Base-by-base conservation (phyloP, 176 grass and related monocot species). In the Oryza nivara region DNA sequence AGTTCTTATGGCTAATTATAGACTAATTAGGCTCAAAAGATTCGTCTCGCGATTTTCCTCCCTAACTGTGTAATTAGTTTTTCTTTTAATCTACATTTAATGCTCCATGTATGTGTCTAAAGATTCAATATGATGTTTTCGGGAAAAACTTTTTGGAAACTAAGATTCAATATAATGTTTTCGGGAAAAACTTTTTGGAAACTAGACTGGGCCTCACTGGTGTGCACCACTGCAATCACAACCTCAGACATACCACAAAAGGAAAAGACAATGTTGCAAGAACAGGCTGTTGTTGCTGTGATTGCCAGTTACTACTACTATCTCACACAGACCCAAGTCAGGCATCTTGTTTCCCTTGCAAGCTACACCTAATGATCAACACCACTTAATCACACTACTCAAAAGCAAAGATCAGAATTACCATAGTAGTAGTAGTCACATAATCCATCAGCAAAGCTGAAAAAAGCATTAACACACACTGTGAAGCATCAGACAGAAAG, bases 311-410 rank as follows among this genome's bases (percentile, higher is more conserved):
- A 86, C 73, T 47, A 38, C 36, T 38, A 38, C 36, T 38, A 0
- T 38, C 65, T 25, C 15, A 49, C 40, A 56, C 48, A 26, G n/a
- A 49, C 48, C 45, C 16, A 81, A 51, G 15, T 7, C 68, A 72
- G 26, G 68, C 46, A 86, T 65, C 25, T 68, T 83, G 80, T 74
- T 90, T 83, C 63, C 48, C 88, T 79, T 90, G 84, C 74, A 86
- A 90, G 88, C 61, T 40, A 90, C 74, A 74, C 46, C 76, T 74
- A 83, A 74, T 84, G 38, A 82, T 82, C 72, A 44, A 84, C 38
- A 71, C 30, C 9, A 82, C 13, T 70, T 25, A 84, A 67, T 47
- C 64, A 68, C 60, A 14, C 11, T 34, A 20, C 66, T 14, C 20
- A 40, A 44, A 46, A 74, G 43, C 45, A 41, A 46, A 78, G 43